Evolutionary conservation across 371 early-diverging fungal species (phyloP), one percentile per base, ranked within the genome.

Genomic region (Nematocida minor): DNA sequence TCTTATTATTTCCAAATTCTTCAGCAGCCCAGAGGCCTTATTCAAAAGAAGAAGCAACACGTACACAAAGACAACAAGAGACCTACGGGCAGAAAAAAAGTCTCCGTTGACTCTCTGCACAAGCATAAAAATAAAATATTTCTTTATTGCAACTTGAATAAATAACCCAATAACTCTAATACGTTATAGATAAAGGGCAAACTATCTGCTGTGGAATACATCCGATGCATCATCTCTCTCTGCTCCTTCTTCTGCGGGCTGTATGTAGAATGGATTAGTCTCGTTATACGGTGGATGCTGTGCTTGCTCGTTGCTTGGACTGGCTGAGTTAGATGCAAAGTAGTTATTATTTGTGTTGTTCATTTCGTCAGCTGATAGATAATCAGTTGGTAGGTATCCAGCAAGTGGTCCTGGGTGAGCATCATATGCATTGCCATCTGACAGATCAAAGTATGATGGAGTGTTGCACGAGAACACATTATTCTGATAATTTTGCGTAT

Each of bases 91-190:
- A 34, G 57, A 32, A 57, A 57, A 57, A 7, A 57, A 14, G 0
- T 34, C 29, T 29, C 34, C 36, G 16, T 14, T 29, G 6, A 38
- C 34, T 2, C 34, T 27, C 14, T 20, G 22, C 31, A 57, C 18
- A 57, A 11, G 1, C 51, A 51, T 22, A 27, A 57, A 57, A 57
- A 16, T 32, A 57, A 57, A 57, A 57, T 57, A 57, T 57, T 57
- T 34, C 57, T 57, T 57, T 57, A 51, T 51, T 51, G n/a, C n/a
- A n/a, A n/a, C n/a, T n/a, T n/a, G n/a, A n/a, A n/a, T 44, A 44
- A 44, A 11, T 44, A 11, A 44, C 44, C 44, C 44, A 44, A 44
- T 11, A 9, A n/a, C 44, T 44, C 11, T n/a, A 7, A 51, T 11
- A 11, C 20, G 51, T n/a, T 11, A n/a, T 51, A 51, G 46, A 46